Evolutionary conservation across 495 filamentous ascomycete genomes (phyloP), one percentile per base, ranked within the genome.

Genomic region (Polyplosphaeria fusca): DNA sequence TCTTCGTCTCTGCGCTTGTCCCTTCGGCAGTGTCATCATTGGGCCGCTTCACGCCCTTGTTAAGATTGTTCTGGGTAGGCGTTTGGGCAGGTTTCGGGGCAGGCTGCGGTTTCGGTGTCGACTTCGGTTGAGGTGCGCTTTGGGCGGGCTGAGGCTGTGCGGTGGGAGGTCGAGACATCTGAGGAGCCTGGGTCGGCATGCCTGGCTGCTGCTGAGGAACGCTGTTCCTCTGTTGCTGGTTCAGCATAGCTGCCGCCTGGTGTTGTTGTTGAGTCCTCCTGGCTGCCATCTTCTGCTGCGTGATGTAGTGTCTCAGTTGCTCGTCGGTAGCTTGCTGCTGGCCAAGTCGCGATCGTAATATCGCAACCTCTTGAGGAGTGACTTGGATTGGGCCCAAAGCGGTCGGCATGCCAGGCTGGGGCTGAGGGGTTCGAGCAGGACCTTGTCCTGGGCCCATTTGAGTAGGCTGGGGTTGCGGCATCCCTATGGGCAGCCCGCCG

Each of bases 21-120:
- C 76, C 71, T 55, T 87, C 86, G 14, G 75, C 68, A 5, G 77
- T 65, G 64, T 91, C 86, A 52, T 90, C 87, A 37, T 76, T 77
- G 5, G 79, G 65, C 48, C 85, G 79, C 69, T 88, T 88, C 30
- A 73, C 64, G 26, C 61, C 69, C 61, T 68, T 78, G 71, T 61
- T 64, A 9, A 55, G 53, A 52, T 50, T 49, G 14, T 45, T 55
- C 57, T 56, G 47, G 25, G 23, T 23, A 45, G 24, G 14, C 49
- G 58, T 37, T 49, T 52, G 66, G 23, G 56, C 32, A 45, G 64
- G 11, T 42, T 42, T 42, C 52, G 47, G 20, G 38, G 52, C 25
- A 16, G 60, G 46, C 43, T 66, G 60, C 12, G 60, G 65, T 64
- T 30, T 16, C 5, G 42, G 42, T 24, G 22, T 58, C 9, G n/a